These are phyloP conservation scores for Clohesyomyces aquaticus DNA, from an alignment of 495 filamentous ascomycete genomes.

Conservation along the genomic window DNA sequence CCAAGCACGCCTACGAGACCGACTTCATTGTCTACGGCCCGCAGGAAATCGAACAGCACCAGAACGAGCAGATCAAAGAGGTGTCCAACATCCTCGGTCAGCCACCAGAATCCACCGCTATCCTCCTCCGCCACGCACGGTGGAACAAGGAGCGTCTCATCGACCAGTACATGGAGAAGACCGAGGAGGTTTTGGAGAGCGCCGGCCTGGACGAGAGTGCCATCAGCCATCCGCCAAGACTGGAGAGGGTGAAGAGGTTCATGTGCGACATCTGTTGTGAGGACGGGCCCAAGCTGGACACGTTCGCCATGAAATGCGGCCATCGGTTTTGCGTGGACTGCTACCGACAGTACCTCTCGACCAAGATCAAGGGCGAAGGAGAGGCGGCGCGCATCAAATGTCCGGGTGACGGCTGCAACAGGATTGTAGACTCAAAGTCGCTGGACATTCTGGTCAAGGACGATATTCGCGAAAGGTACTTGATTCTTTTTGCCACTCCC, in stretches of 20 bases:
- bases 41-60: constrained; percentile 75
- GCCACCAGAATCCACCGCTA: constrained; percentile 83
- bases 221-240: constrained; percentile 60
- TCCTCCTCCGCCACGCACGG: constrained; percentile 80
- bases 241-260: constrained; percentile 75
- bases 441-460: constrained; percentile 78
- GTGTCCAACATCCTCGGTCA: constrained; percentile 86
- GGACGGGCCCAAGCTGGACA: constrained; percentile 75
- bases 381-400: constrained; percentile 95
- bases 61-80: constrained; percentile 82
- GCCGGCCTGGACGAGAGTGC: constrained; percentile 75
- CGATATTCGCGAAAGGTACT: constrained; percentile 70
- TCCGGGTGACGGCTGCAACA: constrained; percentile 81
- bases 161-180: constrained; percentile 89
- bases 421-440: constrained; percentile 89
- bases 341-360: constrained; percentile 84
- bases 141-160: constrained; percentile 97
- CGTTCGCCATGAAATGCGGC: constrained; percentile 92
- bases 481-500: not conserved
- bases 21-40: constrained; percentile 81
- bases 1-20: constrained; percentile 78
- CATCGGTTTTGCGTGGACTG: constrained; percentile 96
- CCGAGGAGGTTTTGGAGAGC: constrained; percentile 75
- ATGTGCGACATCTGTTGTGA: constrained; percentile 96
- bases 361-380: constrained; percentile 93